A percentile compares a stretch with the other conserved stretches of the same genome.
Evolutionary conservation across 228 moss, liverwort and hornwort species (phyloP).

Genomic region (Sphagnum magellanicum): DNA sequence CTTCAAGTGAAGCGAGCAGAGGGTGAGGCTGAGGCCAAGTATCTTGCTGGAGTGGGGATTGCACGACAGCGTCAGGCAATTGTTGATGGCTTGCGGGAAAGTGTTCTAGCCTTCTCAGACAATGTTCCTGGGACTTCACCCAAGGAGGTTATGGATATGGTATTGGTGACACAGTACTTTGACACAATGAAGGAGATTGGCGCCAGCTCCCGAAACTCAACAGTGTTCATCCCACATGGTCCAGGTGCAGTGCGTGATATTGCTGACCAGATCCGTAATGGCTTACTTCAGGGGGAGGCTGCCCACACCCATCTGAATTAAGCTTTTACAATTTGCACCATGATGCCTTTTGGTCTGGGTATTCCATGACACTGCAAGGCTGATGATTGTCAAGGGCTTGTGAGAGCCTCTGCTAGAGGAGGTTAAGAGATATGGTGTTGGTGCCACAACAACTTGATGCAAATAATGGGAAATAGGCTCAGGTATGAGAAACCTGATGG

Average conservation of each 20-base stretch:
- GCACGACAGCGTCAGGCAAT: slow-evolving; percentile 90
- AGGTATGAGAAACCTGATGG: too few relatives aligned
- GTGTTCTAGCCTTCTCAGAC: slow-evolving; percentile 80
- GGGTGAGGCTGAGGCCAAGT: slow-evolving; percentile 86
- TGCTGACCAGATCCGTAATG: slow-evolving; percentile 87
- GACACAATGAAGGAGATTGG: slow-evolving; percentile 95
- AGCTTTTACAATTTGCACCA: too few relatives aligned
- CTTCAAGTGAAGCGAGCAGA: slow-evolving; percentile 90
- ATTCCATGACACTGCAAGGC: too few relatives aligned
- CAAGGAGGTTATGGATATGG: slow-evolving; percentile 92
- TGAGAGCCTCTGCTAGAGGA: too few relatives aligned
- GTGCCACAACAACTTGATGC: too few relatives aligned
- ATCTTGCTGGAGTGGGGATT: slow-evolving; percentile 75
- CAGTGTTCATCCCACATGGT: slow-evolving; percentile 86
- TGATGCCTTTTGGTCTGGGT: too few relatives aligned
- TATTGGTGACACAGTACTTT: slow-evolving; percentile 84
- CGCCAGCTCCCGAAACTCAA: slow-evolving; percentile 69
- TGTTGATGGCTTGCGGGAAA: slow-evolving; percentile 85
- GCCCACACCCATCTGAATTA: not conserved
- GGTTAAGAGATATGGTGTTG: too few relatives aligned
- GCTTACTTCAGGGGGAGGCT: slow-evolving; percentile 66
- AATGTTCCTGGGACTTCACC: slow-evolving; percentile 84
- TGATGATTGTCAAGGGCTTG: too few relatives aligned
- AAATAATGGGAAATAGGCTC: too few relatives aligned
- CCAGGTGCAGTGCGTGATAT: slow-evolving; percentile 77